Base-by-base conservation (phyloP, 106 monocot genomes). In the Dendrobium chrysotoxum region DNA sequence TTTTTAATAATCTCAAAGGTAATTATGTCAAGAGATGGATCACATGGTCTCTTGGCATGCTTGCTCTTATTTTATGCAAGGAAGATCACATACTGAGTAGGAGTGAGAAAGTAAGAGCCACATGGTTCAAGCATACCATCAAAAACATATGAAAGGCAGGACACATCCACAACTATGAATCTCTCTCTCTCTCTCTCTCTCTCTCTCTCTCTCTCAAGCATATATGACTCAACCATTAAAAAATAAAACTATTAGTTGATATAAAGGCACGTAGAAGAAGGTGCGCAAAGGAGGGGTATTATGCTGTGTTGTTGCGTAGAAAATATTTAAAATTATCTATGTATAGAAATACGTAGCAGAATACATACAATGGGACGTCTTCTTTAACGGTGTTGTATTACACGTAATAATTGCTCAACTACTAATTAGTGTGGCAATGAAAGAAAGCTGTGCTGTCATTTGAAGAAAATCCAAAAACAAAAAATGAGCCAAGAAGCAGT, bases 41-140 rank as follows among this genome's bases (percentile, higher is more conserved):
- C 72, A 72, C 72, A 72, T 72, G 72, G 72, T 72, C 38, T 17
- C 72, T 72, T 18, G 16, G 72, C 72, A 72, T 72, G 72, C 38
- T 72, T 72, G 11, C 39, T 40, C 17, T 38, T 72, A 72, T 72
- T 72, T 72, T 72, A 72, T 72, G 72, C 72, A 72, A 7, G 39
- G 39, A 40, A 72, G 72, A 35, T 72, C 38, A 72, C 72, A 35
- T 8, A 72, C 17, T 40, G 39, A 72, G 1, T 20, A 26, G 26
- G 26, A 67, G 5, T 67, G 66, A 40, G 72, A 17, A 39, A 39
- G 72, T 72, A 40, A 17, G 31, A 35, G 31, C 72, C 72, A 72
- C 72, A 72, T 72, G 72, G 72, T 72, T 39, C 39, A 16, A 38
- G 72, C 38, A 28, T 39, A 72, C 72, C 72, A 72, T 16, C 72